Evolutionary conservation across 192 early-diverging fungal species (phyloP), one percentile per base, ranked within the genome.

Genomic region (Dissophora ornata): DNA sequence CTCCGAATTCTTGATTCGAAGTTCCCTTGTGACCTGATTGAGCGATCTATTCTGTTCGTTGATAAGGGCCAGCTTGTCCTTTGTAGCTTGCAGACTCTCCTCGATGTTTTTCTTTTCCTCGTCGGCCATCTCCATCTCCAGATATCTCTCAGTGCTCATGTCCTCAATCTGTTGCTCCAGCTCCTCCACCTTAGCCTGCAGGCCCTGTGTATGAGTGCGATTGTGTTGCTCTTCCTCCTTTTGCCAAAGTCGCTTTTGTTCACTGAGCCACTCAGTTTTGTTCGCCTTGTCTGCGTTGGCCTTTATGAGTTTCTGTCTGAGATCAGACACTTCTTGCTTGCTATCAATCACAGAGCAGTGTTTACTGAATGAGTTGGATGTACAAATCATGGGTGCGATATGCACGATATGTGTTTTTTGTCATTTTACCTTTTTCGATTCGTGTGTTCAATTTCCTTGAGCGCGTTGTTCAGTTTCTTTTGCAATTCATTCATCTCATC

Each of bases 111-210:
- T 68, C 28, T 36, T 10, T 13, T 57, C 66, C 16, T 68, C 66
- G 13, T 51, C 58, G 9, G 66, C 55, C 46, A 54, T 15, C 36
- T 60, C 67, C 50, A 48, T 24, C 18, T 68, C 55, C 2, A 68
- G 44, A 9, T 58, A 68, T 9, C 56, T 55, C 44, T 68, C 66
- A n/a, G 66, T 68, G n/a, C 36, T 54, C 11, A 50, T 22, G 16
- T 68, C 66, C 15, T 68, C 66, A 25, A 68, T 18, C 15, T 57
- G 66, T 2, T 59, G 29, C 8, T 54, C 41, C 15, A 69, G 49
- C 1, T 69, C 67, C 12, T 59, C 34, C 2, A 69, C 26, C 30
- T 46, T 42, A 1, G 33, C 40, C 57, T 44, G 33, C n/a, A 69
- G 33, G 30, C 53, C 56, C 22, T 50, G 21, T 29, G n/a, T 44